phyloP scores from a whole-genome alignment of 495 filamentous ascomycete species.

The Astrocystis sublimbata region DNA sequence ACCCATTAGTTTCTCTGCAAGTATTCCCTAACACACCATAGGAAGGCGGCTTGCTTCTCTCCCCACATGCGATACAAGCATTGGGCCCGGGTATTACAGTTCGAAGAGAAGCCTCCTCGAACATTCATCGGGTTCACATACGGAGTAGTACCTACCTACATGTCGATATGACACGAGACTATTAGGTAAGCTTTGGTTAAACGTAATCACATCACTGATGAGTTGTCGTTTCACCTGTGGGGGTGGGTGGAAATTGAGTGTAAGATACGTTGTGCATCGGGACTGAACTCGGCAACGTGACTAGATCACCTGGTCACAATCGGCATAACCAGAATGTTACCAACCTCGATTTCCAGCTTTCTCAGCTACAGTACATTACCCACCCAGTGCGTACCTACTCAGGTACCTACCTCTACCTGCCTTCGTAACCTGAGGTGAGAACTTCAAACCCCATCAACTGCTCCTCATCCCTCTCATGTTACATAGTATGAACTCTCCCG shows the following conservation, averaged over 20 bases:
- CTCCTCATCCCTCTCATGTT: too few relatives aligned
- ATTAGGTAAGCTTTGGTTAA: background rate
- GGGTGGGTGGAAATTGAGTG: background rate
- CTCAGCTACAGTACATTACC: background rate
- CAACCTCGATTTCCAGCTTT: background rate
- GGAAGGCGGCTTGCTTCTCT: too few relatives aligned
- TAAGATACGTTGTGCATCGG: background rate
- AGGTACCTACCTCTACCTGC: background rate
- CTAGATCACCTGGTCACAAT: background rate
- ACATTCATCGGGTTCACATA: too few relatives aligned
- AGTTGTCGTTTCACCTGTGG: slow-evolving; percentile 4
- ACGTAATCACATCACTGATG: slow-evolving; percentile 14
- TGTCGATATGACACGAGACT: too few relatives aligned
- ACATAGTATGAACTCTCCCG: background rate
- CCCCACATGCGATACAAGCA: too few relatives aligned
- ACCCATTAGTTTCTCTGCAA: too few relatives aligned
- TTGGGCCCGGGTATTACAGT: too few relatives aligned
- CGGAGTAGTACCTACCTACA: too few relatives aligned
- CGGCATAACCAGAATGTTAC: background rate
- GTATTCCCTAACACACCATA: too few relatives aligned
- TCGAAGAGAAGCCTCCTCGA: too few relatives aligned
- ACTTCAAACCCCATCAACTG: background rate
- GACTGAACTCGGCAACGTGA: slow-evolving; percentile 2
- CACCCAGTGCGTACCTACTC: background rate
- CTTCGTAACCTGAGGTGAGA: background rate